phyloP scores from a whole-genome alignment of 73 alveolate species.

The Blepharisma stoltei region DNA sequence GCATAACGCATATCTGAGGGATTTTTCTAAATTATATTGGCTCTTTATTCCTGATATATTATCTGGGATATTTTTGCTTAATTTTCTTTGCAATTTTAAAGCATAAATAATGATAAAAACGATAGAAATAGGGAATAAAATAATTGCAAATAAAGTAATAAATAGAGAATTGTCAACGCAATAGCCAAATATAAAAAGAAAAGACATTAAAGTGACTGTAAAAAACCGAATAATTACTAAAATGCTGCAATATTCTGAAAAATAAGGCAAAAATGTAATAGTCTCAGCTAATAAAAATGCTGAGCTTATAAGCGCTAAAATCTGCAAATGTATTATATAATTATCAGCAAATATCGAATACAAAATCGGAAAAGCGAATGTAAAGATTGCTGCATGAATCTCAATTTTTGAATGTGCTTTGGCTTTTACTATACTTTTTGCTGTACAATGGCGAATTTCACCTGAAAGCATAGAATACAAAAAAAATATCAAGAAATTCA shows the following conservation, averaged over 20 bases:
- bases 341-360: background rate
- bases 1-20: background rate
- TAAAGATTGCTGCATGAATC: background rate
- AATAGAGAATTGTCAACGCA: background rate
- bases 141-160: background rate
- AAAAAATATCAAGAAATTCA: too few relatives aligned
- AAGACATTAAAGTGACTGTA: background rate
- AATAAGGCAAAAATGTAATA: background rate
- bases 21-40: background rate
- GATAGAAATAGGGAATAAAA: background rate
- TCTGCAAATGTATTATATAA: background rate
- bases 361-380: background rate
- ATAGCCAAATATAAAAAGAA: background rate
- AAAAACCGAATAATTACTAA: background rate
- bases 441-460: too few relatives aligned
- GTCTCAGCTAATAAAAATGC: background rate
- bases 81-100: background rate
- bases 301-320: background rate
- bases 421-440: background rate
- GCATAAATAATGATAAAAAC: background rate
- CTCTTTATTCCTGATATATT: background rate
- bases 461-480: too few relatives aligned
- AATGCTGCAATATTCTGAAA: background rate
- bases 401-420: background rate
- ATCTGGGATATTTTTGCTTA: background rate